These are phyloP conservation scores for Casuarina glauca DNA, from an alignment of 306 rosid species.

Conservation along the genomic window DNA sequence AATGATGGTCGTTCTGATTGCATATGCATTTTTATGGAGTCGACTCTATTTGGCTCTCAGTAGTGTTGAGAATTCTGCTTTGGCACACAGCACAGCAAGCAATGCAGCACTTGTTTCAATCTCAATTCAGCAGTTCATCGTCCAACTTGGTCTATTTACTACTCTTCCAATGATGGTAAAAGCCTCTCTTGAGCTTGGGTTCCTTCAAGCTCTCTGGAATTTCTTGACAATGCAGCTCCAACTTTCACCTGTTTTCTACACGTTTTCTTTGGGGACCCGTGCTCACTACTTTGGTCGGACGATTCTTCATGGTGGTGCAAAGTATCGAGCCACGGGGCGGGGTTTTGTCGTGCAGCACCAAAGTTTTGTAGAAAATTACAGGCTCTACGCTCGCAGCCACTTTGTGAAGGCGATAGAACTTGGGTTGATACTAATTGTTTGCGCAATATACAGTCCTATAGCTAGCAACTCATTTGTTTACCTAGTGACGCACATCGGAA, in stretches of 20 bases:
- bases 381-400: constrained; percentile 90
- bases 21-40: constrained; percentile 81
- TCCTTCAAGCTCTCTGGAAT: constrained; percentile 79
- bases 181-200: constrained; percentile 74
- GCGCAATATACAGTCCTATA: too few relatives aligned
- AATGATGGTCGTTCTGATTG: constrained; percentile 69
- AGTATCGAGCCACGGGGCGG: constrained; percentile 82
- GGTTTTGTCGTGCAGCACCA: constrained; percentile 40
- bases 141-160: constrained; percentile 81
- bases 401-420: constrained; percentile 16
- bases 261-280: too few relatives aligned
- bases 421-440: too few relatives aligned
- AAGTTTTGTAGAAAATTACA: constrained; percentile 82
- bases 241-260: constrained; percentile 6
- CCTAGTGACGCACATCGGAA: constrained; percentile 67
- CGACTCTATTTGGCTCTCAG: constrained; percentile 78
- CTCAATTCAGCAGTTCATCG: constrained; percentile 70
- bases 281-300: constrained; percentile 51
- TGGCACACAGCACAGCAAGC: constrained; percentile 41
- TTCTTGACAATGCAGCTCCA: constrained; percentile 84
- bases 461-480: constrained; percentile 52
- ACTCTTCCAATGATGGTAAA: constrained; percentile 92
- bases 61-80: constrained; percentile 32
- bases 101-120: constrained; percentile 59
- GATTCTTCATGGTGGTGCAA: constrained; percentile 88